Evolutionary conservation across 331 rosid genomes (phyloP).

Genomic region (Malus hybrid): DNA sequence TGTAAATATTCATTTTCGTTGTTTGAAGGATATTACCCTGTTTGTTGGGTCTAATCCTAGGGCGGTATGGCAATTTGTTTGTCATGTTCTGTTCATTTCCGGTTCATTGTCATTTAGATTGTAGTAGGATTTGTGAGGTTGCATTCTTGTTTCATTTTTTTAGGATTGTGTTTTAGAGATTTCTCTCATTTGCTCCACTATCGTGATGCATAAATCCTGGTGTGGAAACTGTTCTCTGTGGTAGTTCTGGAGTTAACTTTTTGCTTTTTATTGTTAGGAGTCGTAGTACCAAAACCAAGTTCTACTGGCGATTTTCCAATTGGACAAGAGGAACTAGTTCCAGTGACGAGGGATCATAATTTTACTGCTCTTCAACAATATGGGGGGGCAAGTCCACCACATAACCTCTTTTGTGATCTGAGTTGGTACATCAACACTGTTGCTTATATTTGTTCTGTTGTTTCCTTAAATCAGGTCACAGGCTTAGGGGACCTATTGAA

Average conservation of each 20-base stretch:
- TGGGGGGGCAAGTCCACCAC: slow-evolving; percentile 67
- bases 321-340: slow-evolving; percentile 66
- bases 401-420: background rate
- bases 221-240: background rate
- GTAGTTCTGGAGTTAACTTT: background rate
- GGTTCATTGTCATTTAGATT: background rate
- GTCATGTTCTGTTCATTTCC: background rate
- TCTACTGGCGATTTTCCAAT: slow-evolving; percentile 53
- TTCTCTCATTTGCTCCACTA: background rate
- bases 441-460: slow-evolving; percentile 1
- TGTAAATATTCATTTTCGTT: background rate
- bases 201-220: background rate
- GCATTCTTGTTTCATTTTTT: background rate
- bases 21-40: background rate
- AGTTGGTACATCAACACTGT: background rate
- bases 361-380: slow-evolving; percentile 39
- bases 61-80: background rate
- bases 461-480: slow-evolving; percentile 49
- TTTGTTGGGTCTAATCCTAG: background rate
- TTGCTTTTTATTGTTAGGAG: slow-evolving; percentile 25
- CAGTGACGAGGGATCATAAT: slow-evolving; percentile 76
- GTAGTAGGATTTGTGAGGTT: background rate
- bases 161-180: background rate
- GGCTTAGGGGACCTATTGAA: slow-evolving; percentile 59
- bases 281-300: slow-evolving; percentile 10